Conservation (phyloP, 106 monocot genomes). For the Platanthera zijinensis region DNA sequence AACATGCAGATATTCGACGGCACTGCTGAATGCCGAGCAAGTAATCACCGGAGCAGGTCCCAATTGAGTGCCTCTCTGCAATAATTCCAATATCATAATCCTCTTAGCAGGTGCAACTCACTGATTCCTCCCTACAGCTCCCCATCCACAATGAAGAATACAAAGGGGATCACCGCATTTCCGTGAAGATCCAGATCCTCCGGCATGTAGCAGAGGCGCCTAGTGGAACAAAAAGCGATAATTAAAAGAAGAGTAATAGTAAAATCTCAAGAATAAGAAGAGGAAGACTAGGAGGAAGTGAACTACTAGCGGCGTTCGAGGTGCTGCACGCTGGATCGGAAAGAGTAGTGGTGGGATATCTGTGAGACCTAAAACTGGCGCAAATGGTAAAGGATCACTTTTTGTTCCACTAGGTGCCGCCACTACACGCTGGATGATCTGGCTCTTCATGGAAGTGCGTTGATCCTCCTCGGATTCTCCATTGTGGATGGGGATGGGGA, state of each 20-base stretch:
- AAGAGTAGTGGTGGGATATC: too few species aligned
- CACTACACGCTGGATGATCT: background rate
- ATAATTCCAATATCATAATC: constrained; percentile 28
- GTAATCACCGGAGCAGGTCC: constrained; percentile 15
- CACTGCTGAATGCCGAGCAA: constrained; percentile 9
- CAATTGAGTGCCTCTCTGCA: constrained; percentile 21
- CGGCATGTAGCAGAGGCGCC: background rate
- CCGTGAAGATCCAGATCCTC: background rate
- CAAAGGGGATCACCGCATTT: background rate
- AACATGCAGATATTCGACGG: constrained; percentile 8
- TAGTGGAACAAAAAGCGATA: background rate
- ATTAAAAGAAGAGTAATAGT: background rate
- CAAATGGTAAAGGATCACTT: too few species aligned
- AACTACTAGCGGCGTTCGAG: too few species aligned
- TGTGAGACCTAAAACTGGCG: too few species aligned
- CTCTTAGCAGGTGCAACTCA: constrained; percentile 3
- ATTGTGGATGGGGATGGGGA: constrained; percentile 12
- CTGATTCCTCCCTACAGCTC: constrained; percentile 2
- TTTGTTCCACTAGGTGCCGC: background rate
- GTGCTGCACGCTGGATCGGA: too few species aligned
- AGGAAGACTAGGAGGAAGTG: too few species aligned
- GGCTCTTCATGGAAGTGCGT: background rate
- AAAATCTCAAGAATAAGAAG: too few species aligned
- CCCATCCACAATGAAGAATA: constrained; percentile 14
- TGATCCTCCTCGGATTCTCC: background rate